A percentile compares a stretch with the other conserved stretches of the same genome.
These are phyloP conservation scores for Stylonectria norvegica DNA, from an alignment of 2,329 filamentous ascomycete genomes.

Conservation along the genomic window DNA sequence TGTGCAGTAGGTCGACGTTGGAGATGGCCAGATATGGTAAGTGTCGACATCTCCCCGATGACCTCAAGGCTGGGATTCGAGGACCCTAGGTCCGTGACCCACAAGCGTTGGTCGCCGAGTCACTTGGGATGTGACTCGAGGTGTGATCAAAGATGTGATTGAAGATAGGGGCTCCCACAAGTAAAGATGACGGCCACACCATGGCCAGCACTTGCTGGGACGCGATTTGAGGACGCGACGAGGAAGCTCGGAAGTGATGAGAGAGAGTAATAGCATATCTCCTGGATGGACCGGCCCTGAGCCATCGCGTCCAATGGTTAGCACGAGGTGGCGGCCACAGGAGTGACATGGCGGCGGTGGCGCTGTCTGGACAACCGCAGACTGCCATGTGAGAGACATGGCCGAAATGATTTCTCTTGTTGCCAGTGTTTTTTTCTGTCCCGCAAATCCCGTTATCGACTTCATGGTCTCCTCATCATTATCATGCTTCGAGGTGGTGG, in stretches of 20 bases:
- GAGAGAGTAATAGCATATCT: neutral
- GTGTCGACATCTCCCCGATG: neutral
- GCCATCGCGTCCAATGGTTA: neutral
- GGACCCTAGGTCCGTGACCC: neutral
- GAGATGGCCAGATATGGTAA: neutral
- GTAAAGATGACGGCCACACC: neutral
- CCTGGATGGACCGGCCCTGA: neutral
- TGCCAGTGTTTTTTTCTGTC: too few relatives aligned
- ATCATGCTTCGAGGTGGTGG: too few relatives aligned
- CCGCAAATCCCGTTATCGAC: too few relatives aligned
- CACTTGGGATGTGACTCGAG: too few relatives aligned
- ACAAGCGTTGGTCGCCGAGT: neutral
- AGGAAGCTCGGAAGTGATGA: too few relatives aligned
- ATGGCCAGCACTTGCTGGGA: neutral
- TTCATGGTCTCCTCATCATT: too few relatives aligned
- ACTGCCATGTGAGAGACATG: neutral
- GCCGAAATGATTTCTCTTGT: neutral
- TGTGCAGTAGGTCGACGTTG: too few relatives aligned
- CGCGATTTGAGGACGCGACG: neutral
- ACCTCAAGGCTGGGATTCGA: neutral
- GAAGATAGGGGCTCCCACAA: neutral
- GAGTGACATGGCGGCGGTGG: neutral
- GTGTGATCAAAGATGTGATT: neutral
- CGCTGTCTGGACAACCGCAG: slow-evolving; percentile 1
- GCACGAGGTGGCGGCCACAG: neutral